phyloP scores from a whole-genome alignment of 2,329 filamentous ascomycete genomes.

The Claviceps sp. region DNA sequence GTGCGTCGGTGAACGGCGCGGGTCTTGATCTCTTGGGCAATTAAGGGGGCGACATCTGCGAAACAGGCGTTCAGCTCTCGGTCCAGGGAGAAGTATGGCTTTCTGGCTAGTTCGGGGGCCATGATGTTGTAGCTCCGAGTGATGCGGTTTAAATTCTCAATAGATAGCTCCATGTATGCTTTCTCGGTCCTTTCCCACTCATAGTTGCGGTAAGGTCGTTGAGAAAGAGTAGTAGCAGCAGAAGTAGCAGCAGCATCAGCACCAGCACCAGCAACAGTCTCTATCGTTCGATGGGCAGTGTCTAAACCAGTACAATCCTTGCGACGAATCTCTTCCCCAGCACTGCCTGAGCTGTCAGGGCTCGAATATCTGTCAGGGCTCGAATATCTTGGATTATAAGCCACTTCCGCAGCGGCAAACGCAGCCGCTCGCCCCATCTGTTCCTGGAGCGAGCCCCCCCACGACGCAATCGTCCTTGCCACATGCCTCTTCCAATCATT shows the following conservation, averaged over 20 bases:
- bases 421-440: slow-evolving; percentile 60
- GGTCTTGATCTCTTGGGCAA: slow-evolving; percentile 60
- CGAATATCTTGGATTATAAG: too few species aligned
- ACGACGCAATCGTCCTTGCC: slow-evolving; percentile 61
- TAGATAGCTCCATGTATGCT: slow-evolving; percentile 61
- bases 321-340: not conserved
- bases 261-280: not conserved
- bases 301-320: not conserved
- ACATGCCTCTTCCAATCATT: slow-evolving; percentile 78
- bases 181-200: slow-evolving; percentile 61
- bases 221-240: slow-evolving; percentile 11
- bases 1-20: slow-evolving; percentile 41
- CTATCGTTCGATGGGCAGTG: not conserved
- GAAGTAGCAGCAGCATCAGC: too few species aligned
- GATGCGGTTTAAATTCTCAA: slow-evolving; percentile 65
- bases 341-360: too few species aligned
- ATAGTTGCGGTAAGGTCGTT: slow-evolving; percentile 61
- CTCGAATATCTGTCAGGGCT: too few species aligned
- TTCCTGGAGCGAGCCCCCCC: slow-evolving; percentile 59
- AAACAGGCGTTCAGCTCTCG: slow-evolving; percentile 73
- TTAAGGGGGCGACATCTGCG: slow-evolving; percentile 67
- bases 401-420: slow-evolving; percentile 59
- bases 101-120: slow-evolving; percentile 83
- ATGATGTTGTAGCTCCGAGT: slow-evolving; percentile 88
- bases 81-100: slow-evolving; percentile 76